A percentile compares a stretch with the other conserved stretches of the same genome.
Evolutionary conservation across 108 stramenopile genomes (phyloP).

Genomic region (Conticribra weissflogii): DNA sequence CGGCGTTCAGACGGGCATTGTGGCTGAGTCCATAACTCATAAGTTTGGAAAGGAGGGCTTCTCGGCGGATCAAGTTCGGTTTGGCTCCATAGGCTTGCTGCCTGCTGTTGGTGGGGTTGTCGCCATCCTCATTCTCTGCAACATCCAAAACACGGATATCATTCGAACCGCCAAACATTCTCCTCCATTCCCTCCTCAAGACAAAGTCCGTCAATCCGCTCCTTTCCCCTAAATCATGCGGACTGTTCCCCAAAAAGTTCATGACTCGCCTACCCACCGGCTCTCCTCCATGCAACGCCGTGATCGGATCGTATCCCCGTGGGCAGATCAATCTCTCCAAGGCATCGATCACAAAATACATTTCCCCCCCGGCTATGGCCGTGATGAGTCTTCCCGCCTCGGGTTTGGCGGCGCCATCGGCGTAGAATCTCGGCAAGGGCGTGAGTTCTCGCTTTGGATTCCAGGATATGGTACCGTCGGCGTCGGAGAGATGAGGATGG

Average conservation of each 20-base stretch:
- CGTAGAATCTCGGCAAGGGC: conserved; percentile 49
- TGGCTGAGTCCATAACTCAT: conserved; percentile 52
- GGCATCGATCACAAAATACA: conserved; percentile 58
- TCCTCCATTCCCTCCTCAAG: conserved; percentile 37
- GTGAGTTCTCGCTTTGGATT: conserved; percentile 39
- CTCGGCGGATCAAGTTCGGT: conserved; percentile 34
- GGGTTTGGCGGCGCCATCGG: conserved; percentile 51
- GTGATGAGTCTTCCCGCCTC: conserved; percentile 50
- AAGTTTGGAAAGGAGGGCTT: conserved; percentile 27
- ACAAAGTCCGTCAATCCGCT: conserved; percentile 40
- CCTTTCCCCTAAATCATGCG: conserved; percentile 43
- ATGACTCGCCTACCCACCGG: conserved; percentile 43
- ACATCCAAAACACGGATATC: too few relatives aligned
- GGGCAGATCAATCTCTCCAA: conserved; percentile 43
- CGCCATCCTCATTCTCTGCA: too few relatives aligned
- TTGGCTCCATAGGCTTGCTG: conserved; percentile 18
- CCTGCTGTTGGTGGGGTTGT: neutral
- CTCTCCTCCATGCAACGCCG: conserved; percentile 55
- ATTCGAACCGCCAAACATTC: conserved; percentile 4
- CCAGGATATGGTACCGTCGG: conserved; percentile 50
- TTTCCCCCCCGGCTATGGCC: conserved; percentile 54
- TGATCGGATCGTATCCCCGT: conserved; percentile 48
- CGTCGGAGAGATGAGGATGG: conserved; percentile 15
- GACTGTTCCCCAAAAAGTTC: conserved; percentile 49
- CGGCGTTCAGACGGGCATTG: conserved; percentile 53